Evolutionary conservation across 108 stramenopile genomes (phyloP).

Genomic region (Fragilariopsis cylindrus): DNA sequence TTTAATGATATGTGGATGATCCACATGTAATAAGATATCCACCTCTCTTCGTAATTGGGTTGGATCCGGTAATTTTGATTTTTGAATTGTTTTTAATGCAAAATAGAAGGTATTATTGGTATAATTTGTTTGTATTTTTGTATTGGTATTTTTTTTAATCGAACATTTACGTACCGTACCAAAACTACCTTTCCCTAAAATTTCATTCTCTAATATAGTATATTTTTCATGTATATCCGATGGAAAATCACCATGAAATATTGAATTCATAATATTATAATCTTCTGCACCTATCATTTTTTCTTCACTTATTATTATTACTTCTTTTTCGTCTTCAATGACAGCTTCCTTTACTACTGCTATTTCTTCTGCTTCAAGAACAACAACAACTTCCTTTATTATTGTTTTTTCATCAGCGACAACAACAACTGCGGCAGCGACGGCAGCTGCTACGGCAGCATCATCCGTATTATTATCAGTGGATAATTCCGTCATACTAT

Average conservation of each 20-base stretch:
- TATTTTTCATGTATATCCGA: slow-evolving; percentile 13
- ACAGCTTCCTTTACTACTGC: too few relatives aligned
- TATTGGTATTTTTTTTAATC: slow-evolving; percentile 2
- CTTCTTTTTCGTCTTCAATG: too few relatives aligned
- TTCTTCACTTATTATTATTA: too few relatives aligned
- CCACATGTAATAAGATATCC: slow-evolving; percentile 49
- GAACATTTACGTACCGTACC: slow-evolving; percentile 23
- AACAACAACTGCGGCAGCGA: too few relatives aligned
- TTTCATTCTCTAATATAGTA: not conserved
- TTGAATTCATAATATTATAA: not conserved
- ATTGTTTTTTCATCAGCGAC: too few relatives aligned
- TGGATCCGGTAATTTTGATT: slow-evolving; percentile 33
- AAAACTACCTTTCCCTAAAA: slow-evolving; percentile 32
- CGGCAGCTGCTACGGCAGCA: too few relatives aligned
- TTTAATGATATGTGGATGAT: slow-evolving; percentile 79
- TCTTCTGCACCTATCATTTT: too few relatives aligned
- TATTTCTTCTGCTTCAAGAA: too few relatives aligned
- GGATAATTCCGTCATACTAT: too few relatives aligned
- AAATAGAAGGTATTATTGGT: not conserved
- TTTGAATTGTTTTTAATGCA: slow-evolving; percentile 53
- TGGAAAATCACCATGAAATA: slow-evolving; percentile 12
- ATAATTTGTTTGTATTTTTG: not conserved
- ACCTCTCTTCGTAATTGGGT: slow-evolving; percentile 42
- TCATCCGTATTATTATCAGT: too few relatives aligned
- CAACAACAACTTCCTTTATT: too few relatives aligned